Percentiles rank a stretch among this genome's conserved stretches.
Conservation (phyloP, 2,329 filamentous ascomycete genomes). For the Xylaria sp. region DNA sequence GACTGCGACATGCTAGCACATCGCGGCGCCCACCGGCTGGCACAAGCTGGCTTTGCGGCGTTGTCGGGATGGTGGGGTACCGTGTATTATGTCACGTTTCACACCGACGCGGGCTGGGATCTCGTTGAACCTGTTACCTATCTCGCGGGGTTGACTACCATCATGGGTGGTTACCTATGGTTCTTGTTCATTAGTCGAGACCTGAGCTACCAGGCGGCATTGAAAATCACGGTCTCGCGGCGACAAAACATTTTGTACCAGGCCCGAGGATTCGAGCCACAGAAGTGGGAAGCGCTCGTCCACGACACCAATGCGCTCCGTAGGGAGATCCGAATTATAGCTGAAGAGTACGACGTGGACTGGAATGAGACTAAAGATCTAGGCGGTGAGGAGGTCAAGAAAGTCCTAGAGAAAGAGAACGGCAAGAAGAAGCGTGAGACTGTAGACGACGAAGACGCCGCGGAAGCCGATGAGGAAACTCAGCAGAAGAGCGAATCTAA, state of each 20-base stretch:
- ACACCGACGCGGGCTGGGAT: conserved; percentile 87
- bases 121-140: conserved; percentile 92
- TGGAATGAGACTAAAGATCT: conserved; percentile 85
- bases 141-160: conserved; percentile 82
- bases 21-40: conserved; percentile 79
- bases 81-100: conserved; percentile 78
- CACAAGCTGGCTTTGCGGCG: conserved; percentile 79
- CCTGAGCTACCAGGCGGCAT: conserved; percentile 84
- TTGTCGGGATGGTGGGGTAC: conserved; percentile 82
- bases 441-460: conserved; percentile 53
- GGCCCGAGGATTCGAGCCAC: conserved; percentile 76
- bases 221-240: conserved; percentile 85
- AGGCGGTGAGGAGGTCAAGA: conserved; percentile 70
- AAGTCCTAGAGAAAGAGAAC: conserved; percentile 65
- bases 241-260: conserved; percentile 82
- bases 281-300: conserved; percentile 80
- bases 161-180: conserved; percentile 93
- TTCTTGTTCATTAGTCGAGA: conserved; percentile 93
- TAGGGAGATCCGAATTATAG: conserved; percentile 81
- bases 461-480: conserved; percentile 50
- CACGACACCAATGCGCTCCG: conserved; percentile 82
- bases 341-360: conserved; percentile 88
- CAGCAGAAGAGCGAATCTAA: conserved; percentile 39
- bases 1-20: conserved; percentile 85
- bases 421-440: conserved; percentile 52